Evolutionary conservation across 176 grass and related monocot species (phyloP), one percentile per base, ranked within the genome.

Genomic region (Cymbopogon citratus): DNA sequence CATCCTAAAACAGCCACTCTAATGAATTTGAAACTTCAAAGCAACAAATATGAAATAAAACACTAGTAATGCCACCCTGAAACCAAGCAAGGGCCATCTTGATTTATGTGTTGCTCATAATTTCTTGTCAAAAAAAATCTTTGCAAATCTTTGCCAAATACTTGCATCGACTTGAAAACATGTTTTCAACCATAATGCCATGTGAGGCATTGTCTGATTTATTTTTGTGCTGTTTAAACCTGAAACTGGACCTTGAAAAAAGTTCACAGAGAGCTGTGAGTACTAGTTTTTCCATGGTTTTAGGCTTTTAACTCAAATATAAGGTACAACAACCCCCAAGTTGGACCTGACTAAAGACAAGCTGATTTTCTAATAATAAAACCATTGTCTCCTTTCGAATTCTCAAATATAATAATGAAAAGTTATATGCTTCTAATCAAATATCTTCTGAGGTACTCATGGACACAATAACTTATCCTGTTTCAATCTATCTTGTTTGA

Each of bases 1-100:
- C n/a, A n/a, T n/a, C n/a, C n/a, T n/a, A n/a, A n/a, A n/a, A n/a
- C n/a, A n/a, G n/a, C n/a, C n/a, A n/a, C n/a, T n/a, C n/a, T n/a
- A n/a, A n/a, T n/a, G n/a, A n/a, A n/a, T n/a, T n/a, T n/a, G n/a
- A n/a, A n/a, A n/a, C n/a, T n/a, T n/a, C n/a, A n/a, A n/a, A n/a
- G n/a, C n/a, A n/a, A n/a, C n/a, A n/a, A 23, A 80, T 71, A 71
- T 78, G 43, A 15, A 82, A 52, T 56, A 85, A 65, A 68, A 54
- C 28, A 80, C 19, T 68, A 78, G 38, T 36, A 86, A 75, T 62
- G 52, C n/a, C 28, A 49, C 39, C 71, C 28, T 23, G 8, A 33
- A 63, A 72, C 51, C 33, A 87, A 78, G 23, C 63, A 78, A 65
- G 24, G 56, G 29, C 3, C 43, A 35, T 60, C 29, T 54, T 41